Evolutionary conservation across 306 rosid genomes (phyloP), one percentile per base, ranked within the genome.

Genomic region (Senna siamea): DNA sequence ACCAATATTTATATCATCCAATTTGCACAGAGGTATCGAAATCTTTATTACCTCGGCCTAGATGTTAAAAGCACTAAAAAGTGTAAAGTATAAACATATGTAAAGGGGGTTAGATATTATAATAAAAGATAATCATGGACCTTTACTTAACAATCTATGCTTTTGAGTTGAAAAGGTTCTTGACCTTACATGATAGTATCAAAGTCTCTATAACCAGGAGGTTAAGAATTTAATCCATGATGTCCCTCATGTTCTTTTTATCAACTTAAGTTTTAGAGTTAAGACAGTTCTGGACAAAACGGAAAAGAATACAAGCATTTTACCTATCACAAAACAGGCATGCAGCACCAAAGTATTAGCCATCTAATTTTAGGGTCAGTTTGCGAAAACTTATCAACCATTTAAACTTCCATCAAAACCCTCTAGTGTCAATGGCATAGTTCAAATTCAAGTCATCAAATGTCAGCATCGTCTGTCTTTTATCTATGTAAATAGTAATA

Each of bases 401-500:
- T 4, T 9, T n/a, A 66, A 19, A 14, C 70, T 22, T 65, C 5
- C 19, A 18, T 7, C 44, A n/a, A 15, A 59, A 59, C 46, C 7
- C 37, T n/a, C n/a, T n/a, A n/a, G n/a, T n/a, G 30, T 58, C 48
- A 30, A 55, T 22, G 62, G 26, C 17, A 28, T 15, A 55, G 37
- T 53, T 47, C 46, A 7, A 26, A 6, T 32, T 50, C 47, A 17
- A 51, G 64, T 50, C n/a, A 9, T 70, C 56, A 50, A 77, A 38
- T 43, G 56, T 48, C 48, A 41, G 40, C 46, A 52, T 38, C n/a
- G 51, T 55, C 56, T 17, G 41, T 53, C 1, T 23, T 56, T 32
- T 7, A 58, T 30, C 64, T 58, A 64, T 78, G 18, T 11, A 18
- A 74, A 38, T 17, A 7, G 64, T 35, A 72, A 46, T 37, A 32